A percentile compares a stretch with the other conserved stretches of the same genome.
Evolutionary conservation across 1,139 yeast genomes (phyloP).

Genomic region (Kurtzmaniella quercitrusa): DNA sequence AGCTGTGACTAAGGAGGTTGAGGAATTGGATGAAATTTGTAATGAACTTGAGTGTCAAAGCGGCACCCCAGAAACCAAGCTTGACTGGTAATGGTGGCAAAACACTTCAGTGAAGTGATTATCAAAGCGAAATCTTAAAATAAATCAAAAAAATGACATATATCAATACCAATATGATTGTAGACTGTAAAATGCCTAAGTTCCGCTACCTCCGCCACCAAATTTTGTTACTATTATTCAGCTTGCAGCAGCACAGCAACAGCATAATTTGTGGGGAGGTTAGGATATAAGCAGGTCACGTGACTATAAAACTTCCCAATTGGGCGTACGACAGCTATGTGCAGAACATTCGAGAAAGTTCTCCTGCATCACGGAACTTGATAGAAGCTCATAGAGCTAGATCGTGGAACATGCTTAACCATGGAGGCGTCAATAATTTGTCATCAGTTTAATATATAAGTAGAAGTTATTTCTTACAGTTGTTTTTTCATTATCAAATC

Average conservation of each 20-base stretch:
- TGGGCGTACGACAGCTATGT: too few relatives aligned
- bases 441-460: constrained; percentile 3
- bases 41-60: constrained; percentile 45
- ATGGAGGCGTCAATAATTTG: constrained; percentile 2
- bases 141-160: neutral
- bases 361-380: neutral
- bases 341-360: constrained; percentile 3
- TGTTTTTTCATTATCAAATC: neutral
- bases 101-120: neutral
- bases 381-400: neutral
- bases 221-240: too few relatives aligned
- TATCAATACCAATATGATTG: neutral
- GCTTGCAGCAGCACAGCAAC: too few relatives aligned
- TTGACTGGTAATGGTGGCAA: constrained; percentile 8
- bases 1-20: constrained; percentile 35
- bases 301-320: too few relatives aligned
- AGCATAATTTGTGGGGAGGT: neutral
- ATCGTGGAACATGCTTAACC: neutral
- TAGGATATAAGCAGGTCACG: too few relatives aligned
- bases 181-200: too few relatives aligned
- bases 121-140: neutral
- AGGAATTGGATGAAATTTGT: constrained; percentile 50
- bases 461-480: neutral
- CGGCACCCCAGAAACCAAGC: constrained; percentile 18
- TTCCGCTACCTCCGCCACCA: too few relatives aligned